These are phyloP conservation scores for Cladosporium phlei DNA, from an alignment of 2,329 filamentous ascomycete species.

Conservation along the genomic window DNA sequence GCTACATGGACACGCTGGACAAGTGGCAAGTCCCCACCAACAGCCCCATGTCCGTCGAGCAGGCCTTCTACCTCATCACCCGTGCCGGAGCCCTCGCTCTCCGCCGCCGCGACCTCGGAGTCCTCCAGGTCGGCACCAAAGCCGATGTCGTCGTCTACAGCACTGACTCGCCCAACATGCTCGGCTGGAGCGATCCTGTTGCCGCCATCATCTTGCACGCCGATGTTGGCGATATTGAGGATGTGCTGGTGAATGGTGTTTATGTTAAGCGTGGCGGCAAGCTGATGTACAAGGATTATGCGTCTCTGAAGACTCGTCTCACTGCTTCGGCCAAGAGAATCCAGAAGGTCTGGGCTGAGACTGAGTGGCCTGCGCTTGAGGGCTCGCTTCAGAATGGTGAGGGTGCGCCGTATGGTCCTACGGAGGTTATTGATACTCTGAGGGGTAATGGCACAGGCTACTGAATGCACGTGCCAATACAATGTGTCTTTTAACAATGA, in stretches of 20 bases:
- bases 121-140: conserved; percentile 47
- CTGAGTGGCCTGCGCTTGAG: conserved; percentile 8
- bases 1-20: conserved; percentile 38
- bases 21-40: conserved; percentile 41
- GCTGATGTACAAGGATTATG: conserved; percentile 15
- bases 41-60: conserved; percentile 50
- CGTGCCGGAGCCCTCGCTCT: conserved; percentile 50
- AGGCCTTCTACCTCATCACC: conserved; percentile 55
- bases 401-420: conserved; percentile 2
- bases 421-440: conserved; percentile 3
- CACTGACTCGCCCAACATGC: conserved; percentile 44
- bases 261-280: conserved; percentile 45
- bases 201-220: conserved; percentile 55
- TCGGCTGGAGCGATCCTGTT: conserved; percentile 54
- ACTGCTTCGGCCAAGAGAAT: conserved; percentile 10
- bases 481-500: too few relatives aligned
- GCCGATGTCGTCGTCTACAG: conserved; percentile 53
- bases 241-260: conserved; percentile 48
- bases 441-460: conserved; percentile 9
- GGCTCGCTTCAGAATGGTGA: conserved; percentile 6
- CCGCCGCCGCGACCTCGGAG: conserved; percentile 48
- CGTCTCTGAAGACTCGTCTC: conserved; percentile 2
- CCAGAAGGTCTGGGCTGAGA: conserved; percentile 13
- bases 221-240: conserved; percentile 48
- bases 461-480: too few relatives aligned